Base-by-base conservation (phyloP, 2,329 filamentous ascomycete species). In the Chrysosporium keratinophilum region DNA sequence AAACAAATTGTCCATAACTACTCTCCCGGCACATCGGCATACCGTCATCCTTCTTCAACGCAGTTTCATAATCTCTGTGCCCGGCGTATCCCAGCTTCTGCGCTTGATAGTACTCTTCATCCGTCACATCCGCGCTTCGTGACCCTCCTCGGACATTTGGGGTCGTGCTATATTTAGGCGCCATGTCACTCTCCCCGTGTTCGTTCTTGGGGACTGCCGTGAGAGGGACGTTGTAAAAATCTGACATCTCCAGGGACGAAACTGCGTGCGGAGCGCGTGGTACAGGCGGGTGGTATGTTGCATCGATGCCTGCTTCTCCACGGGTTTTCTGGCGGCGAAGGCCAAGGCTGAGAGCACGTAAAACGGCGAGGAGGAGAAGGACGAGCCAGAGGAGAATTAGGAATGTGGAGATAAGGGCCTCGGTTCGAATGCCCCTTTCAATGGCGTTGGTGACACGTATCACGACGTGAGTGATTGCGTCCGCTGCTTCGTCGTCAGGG, bases 401-500 rank as follows among this genome's bases (percentile, higher is more conserved):
- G 49, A 77, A 80, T 0, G 79, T 76, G 1, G 90, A 87, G 60
- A 97, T 89, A 59, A 95, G 79, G 1, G 86, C 83, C 69, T 96
- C 88, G 57, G 82, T 81, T 47, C 81, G 75, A 58, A 98, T 82
- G 59, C 77, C 81, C 53, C 78, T 78, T 62, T 80, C 74, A 19
- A 97, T 74, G 65, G 81, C 81, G 56, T 77, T 71, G 28, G 83
- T 79, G 55, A 96, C 84, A 58, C 82, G 78, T 54, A 78, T 67
- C 41, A 97, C 80, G 19, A 88, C 87, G 56, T 78, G 82, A 14
- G 84, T 87, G 61, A 97, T 86, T 64, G 90, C 85, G 70, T 96
- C 87, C 39, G 82, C 83, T 6, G 89, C 84, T 54, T 82, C 79
- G 58, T 78, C 80, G 31, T 82, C 82, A 0, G 89, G 83, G 56